These are phyloP conservation scores for Trichoderma cornu-damae DNA, from an alignment of 2,329 filamentous ascomycete species.

Conservation along the genomic window DNA sequence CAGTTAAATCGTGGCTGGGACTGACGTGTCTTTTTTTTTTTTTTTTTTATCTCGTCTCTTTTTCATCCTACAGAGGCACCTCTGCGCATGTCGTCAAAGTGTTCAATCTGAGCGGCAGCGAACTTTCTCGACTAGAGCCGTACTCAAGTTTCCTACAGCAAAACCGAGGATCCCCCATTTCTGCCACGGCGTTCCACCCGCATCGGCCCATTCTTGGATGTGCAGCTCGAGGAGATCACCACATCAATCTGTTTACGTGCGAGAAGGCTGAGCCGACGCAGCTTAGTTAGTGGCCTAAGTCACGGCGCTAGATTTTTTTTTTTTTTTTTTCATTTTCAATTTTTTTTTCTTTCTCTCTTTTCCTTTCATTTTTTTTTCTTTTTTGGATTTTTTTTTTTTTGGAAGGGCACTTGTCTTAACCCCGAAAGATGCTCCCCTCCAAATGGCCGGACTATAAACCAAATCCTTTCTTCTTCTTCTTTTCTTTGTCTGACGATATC, in stretches of 20 bases:
- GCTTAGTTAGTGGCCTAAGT: slow-evolving; percentile 6
- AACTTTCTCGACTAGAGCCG: slow-evolving; percentile 79
- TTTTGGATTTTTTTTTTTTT: background rate
- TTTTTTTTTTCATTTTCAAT: background rate
- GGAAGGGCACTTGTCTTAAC: background rate
- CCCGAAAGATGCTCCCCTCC: background rate
- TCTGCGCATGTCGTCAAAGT: slow-evolving; percentile 84
- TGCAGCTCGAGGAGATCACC: slow-evolving; percentile 77
- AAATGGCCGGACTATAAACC: background rate
- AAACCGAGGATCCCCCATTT: slow-evolving; percentile 74
- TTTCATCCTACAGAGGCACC: slow-evolving; percentile 59
- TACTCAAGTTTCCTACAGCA: slow-evolving; percentile 84
- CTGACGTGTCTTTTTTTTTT: background rate
- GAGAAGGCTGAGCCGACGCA: slow-evolving; percentile 42
- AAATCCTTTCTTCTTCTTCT: background rate
- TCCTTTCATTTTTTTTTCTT: background rate
- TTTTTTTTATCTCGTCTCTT: background rate
- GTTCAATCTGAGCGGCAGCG: slow-evolving; percentile 78
- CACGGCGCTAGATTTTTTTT: background rate
- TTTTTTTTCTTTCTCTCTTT: background rate
- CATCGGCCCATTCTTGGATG: slow-evolving; percentile 88
- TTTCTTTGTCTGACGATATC: slow-evolving; percentile 4
- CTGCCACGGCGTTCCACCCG: slow-evolving; percentile 89
- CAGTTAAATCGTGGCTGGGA: too few relatives aligned
- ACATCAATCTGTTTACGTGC: slow-evolving; percentile 84